Conservation (phyloP, 768 basidiomycete species). For the Leccinum boreale region DNA sequence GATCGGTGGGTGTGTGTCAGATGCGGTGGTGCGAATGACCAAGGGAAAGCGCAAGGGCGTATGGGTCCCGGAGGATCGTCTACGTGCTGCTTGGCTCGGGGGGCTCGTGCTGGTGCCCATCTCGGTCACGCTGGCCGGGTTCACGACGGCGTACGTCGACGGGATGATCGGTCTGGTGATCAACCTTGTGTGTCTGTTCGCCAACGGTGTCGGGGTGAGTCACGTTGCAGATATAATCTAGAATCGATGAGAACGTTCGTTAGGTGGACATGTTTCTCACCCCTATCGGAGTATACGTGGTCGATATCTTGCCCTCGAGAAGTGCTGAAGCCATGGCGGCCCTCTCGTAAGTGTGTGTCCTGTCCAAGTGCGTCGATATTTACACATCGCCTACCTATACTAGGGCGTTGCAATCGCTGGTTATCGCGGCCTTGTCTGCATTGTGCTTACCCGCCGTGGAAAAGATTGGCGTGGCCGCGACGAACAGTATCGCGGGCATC, state of each 20-base stretch:
- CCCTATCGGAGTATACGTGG: constrained; percentile 52
- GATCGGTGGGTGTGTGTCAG: constrained; percentile 57
- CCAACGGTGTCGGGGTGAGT: constrained; percentile 63
- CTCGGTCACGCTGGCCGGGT: constrained; percentile 46
- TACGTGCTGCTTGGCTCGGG: constrained; percentile 49
- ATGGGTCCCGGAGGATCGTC: constrained; percentile 70
- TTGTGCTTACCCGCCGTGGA: constrained; percentile 43
- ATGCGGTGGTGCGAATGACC: constrained; percentile 47
- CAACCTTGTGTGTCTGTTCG: constrained; percentile 54
- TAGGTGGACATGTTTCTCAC: constrained; percentile 58
- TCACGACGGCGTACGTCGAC: constrained; percentile 47
- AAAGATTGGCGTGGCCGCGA: constrained; percentile 46
- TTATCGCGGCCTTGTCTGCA: constrained; percentile 13
- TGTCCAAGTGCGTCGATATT: neutral
- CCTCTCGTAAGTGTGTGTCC: constrained; percentile 39
- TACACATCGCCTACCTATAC: neutral
- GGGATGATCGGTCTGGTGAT: constrained; percentile 49
- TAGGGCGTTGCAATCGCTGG: constrained; percentile 23
- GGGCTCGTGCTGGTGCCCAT: constrained; percentile 51
- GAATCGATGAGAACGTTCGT: neutral
- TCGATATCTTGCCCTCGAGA: constrained; percentile 56
- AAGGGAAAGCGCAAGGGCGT: constrained; percentile 47
- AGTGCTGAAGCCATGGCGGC: constrained; percentile 68
- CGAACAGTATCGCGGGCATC: constrained; percentile 45
- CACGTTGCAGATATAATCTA: neutral